Percentiles rank a stretch among this genome's conserved stretches.
These are phyloP conservation scores for Saccharata proteae DNA, from an alignment of 2,329 filamentous ascomycete genomes.

Conservation along the genomic window DNA sequence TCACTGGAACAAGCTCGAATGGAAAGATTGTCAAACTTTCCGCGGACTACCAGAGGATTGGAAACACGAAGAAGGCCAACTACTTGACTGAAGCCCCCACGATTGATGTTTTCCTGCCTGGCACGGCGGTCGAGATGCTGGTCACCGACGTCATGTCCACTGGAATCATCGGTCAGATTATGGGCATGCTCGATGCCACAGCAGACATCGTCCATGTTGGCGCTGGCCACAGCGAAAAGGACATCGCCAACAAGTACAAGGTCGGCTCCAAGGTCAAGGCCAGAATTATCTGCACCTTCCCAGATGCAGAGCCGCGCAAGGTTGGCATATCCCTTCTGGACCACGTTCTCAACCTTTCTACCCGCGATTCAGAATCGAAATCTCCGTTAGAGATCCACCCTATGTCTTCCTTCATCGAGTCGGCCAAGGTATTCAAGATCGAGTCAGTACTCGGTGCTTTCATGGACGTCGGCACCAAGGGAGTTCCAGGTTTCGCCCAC, in stretches of 20 bases:
- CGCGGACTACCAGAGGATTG: slow-evolving; percentile 56
- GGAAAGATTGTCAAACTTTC: slow-evolving; percentile 82
- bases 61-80: slow-evolving; percentile 52
- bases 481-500: slow-evolving; percentile 78
- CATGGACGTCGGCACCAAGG: slow-evolving; percentile 54
- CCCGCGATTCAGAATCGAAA: slow-evolving; percentile 23
- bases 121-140: slow-evolving; percentile 77
- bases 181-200: slow-evolving; percentile 83
- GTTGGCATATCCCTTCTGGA: slow-evolving; percentile 78
- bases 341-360: slow-evolving; percentile 60
- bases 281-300: slow-evolving; percentile 79
- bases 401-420: slow-evolving; percentile 63
- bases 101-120: slow-evolving; percentile 81
- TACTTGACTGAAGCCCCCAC: slow-evolving; percentile 66
- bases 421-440: slow-evolving; percentile 68
- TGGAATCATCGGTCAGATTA: slow-evolving; percentile 79
- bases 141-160: slow-evolving; percentile 61
- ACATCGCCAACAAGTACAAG: slow-evolving; percentile 69
- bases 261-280: slow-evolving; percentile 74
- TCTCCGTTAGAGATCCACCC: slow-evolving; percentile 50
- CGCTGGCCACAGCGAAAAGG: slow-evolving; percentile 52
- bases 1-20: slow-evolving; percentile 61
- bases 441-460: slow-evolving; percentile 74
- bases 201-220: slow-evolving; percentile 87
- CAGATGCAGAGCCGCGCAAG: slow-evolving; percentile 65